A percentile compares a stretch with the other conserved stretches of the same genome.
Evolutionary conservation across 768 basidiomycete genomes (phyloP).

Genomic region (Podaxis carcinomalis): DNA sequence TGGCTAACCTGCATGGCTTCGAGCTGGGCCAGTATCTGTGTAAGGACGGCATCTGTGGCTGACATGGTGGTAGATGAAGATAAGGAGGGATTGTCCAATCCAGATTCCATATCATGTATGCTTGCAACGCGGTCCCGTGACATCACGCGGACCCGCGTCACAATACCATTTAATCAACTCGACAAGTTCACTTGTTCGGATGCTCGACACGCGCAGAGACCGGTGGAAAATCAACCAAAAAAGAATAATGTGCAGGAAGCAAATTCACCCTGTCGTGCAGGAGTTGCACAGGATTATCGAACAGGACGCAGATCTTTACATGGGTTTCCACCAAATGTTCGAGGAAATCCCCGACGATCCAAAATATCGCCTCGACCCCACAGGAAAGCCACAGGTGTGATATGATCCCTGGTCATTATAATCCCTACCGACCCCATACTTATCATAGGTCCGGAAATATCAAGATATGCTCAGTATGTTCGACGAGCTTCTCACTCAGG

Average conservation of each 20-base stretch:
- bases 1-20: slow-evolving; percentile 69
- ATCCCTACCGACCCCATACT: background rate
- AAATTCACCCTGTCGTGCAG: slow-evolving; percentile 15
- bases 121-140: slow-evolving; percentile 1
- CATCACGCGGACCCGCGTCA: background rate
- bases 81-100: background rate
- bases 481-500: background rate
- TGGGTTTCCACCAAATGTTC: slow-evolving; percentile 32
- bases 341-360: slow-evolving; percentile 11
- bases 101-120: background rate
- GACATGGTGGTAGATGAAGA: slow-evolving; percentile 25
- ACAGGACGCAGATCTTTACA: slow-evolving; percentile 20
- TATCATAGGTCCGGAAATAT: background rate
- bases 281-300: slow-evolving; percentile 27
- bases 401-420: background rate
- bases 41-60: slow-evolving; percentile 54
- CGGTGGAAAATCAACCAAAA: no score
- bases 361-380: background rate
- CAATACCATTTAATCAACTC: no score
- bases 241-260: background rate
- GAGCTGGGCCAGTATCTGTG: slow-evolving; percentile 71
- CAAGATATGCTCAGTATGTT: background rate
- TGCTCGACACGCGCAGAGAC: no score
- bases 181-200: no score
- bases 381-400: background rate